phyloP scores from a whole-genome alignment of 2,329 filamentous ascomycete species.

The Diaporthe aspalathi region DNA sequence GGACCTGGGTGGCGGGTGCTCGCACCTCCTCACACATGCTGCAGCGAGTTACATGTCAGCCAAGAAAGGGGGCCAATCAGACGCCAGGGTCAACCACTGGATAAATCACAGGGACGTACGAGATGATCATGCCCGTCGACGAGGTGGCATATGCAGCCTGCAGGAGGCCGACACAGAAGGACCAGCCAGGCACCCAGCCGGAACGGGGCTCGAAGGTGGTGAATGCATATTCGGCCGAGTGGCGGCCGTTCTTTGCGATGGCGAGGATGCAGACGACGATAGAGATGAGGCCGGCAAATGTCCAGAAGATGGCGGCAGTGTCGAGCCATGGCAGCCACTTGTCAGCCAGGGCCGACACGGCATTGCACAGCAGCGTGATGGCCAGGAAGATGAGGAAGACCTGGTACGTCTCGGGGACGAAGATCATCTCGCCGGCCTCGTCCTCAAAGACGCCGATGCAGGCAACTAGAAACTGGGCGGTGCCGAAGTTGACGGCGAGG shows the following conservation, averaged over 20 bases:
- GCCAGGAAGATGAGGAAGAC: conserved; percentile 78
- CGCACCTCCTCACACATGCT: conserved; percentile 81
- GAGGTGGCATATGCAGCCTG: conserved; percentile 81
- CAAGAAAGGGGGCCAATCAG: neutral
- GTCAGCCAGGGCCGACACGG: conserved; percentile 76
- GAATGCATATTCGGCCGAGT: conserved; percentile 72
- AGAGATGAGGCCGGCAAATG: conserved; percentile 76
- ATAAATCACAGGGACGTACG: conserved; percentile 60
- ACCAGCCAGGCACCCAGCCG: conserved; percentile 78
- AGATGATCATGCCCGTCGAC: conserved; percentile 83
- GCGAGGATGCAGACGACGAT: conserved; percentile 72
- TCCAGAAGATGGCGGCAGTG: conserved; percentile 81
- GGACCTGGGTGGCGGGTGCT: conserved; percentile 74
- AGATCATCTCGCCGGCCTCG: conserved; percentile 55
- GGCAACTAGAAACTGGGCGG: conserved; percentile 71
- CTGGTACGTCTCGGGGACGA: conserved; percentile 69
- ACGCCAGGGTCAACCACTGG: neutral
- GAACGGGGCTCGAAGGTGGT: conserved; percentile 75
- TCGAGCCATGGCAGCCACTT: conserved; percentile 75
- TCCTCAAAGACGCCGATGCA: conserved; percentile 67
- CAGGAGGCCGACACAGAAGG: conserved; percentile 77
- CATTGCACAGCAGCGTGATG: conserved; percentile 72
- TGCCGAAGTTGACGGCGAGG: conserved; percentile 84
- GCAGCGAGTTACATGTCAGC: conserved; percentile 30
- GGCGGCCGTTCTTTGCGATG: conserved; percentile 76